These are phyloP conservation scores for Clitoria ternatea DNA, from an alignment of 306 rosid species.

Conservation along the genomic window DNA sequence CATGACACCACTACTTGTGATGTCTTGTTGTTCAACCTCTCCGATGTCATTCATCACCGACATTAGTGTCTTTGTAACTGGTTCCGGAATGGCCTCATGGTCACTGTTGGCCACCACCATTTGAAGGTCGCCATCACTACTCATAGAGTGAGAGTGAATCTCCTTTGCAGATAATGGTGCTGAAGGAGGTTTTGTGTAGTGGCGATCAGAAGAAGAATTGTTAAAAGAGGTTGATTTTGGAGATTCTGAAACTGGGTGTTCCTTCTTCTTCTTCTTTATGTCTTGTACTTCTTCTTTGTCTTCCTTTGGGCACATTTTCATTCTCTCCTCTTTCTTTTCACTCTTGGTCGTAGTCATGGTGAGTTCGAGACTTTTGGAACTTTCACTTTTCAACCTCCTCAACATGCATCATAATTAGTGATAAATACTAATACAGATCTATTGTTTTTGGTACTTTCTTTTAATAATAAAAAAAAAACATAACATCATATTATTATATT, in stretches of 20 bases:
- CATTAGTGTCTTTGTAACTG: not conserved
- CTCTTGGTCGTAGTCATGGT: not conserved
- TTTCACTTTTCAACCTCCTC: no score
- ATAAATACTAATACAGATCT: no score
- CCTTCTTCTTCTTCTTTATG: not conserved
- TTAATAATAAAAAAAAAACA: no score
- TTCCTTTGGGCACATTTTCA: not conserved
- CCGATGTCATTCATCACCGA: slow-evolving; percentile 15
- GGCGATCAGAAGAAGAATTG: not conserved
- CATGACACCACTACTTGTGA: slow-evolving; percentile 13
- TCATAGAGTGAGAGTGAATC: slow-evolving; percentile 20
- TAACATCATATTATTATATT: no score
- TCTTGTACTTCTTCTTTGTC: not conserved
- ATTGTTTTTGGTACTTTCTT: no score
- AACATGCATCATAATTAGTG: no score
- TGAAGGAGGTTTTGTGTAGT: not conserved
- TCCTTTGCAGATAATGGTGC: not conserved
- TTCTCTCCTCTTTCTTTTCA: slow-evolving; percentile 2
- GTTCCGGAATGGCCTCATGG: not conserved
- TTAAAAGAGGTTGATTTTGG: not conserved
- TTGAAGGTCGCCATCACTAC: slow-evolving; percentile 21
- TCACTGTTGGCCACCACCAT: not conserved
- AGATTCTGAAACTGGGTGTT: not conserved
- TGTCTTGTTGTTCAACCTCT: slow-evolving; percentile 16
- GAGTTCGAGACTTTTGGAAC: not conserved